phyloP scores from a whole-genome alignment of 306 rosid species.

The Dryas alaskensis region DNA sequence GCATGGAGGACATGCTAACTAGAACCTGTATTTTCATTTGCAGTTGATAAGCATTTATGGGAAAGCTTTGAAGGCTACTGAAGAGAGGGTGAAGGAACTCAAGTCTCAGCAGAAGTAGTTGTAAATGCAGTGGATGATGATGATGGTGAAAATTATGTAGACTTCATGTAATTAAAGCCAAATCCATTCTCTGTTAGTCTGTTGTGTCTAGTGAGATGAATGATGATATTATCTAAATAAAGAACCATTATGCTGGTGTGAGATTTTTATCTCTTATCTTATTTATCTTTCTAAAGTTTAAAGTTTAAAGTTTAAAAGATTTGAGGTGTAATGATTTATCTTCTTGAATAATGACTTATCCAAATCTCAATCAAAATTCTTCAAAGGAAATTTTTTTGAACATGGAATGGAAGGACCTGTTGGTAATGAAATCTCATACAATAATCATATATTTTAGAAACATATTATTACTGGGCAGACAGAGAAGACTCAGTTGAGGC shows the following conservation, averaged over 20 bases:
- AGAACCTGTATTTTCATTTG: constrained; percentile 10
- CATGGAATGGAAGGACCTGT: neutral
- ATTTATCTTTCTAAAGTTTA: too few species aligned
- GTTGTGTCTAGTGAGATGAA: neutral
- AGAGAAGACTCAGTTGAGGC: neutral
- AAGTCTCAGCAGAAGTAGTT: constrained; percentile 61
- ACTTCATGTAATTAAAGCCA: constrained; percentile 17
- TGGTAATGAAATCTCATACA: neutral
- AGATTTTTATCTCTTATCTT: too few species aligned
- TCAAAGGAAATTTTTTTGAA: too few species aligned
- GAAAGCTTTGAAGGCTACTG: constrained; percentile 70
- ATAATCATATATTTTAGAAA: neutral
- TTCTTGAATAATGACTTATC: too few species aligned
- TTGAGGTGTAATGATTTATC: too few species aligned
- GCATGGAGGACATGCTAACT: neutral
- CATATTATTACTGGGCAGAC: neutral
- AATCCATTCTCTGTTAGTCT: neutral
- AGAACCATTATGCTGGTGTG: neutral
- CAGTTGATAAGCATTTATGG: constrained; percentile 80
- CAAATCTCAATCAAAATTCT: too few species aligned
- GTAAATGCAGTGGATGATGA: constrained; percentile 1
- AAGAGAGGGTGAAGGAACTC: constrained; percentile 75
- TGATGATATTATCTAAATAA: neutral
- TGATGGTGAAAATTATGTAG: constrained; percentile 19
- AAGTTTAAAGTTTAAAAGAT: too few species aligned